Evolutionary conservation across 495 filamentous ascomycete genomes (phyloP).

Genomic region (Podospora pseudoanserina): DNA sequence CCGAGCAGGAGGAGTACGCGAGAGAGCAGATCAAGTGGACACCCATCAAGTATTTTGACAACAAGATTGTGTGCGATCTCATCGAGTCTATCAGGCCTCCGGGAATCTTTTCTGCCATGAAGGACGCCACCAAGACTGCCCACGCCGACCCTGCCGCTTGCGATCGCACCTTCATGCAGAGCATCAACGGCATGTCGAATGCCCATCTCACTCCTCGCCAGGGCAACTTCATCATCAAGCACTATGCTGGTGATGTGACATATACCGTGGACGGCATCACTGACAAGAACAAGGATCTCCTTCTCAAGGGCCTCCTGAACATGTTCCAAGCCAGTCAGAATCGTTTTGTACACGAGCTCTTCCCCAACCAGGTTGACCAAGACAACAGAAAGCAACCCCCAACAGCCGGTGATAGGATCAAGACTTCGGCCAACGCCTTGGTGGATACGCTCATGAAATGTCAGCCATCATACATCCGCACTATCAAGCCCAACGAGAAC

Average conservation of each 20-base stretch:
- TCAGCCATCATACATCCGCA: conserved; percentile 94
- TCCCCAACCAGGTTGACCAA: conserved; percentile 91
- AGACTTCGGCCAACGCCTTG: conserved; percentile 89
- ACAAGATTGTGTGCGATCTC: conserved; percentile 96
- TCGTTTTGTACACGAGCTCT: conserved; percentile 77
- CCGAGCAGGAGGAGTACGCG: conserved; percentile 97
- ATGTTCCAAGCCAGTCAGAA: conserved; percentile 82
- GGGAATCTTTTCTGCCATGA: conserved; percentile 92
- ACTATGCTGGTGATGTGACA: conserved; percentile 96
- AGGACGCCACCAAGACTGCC: conserved; percentile 95
- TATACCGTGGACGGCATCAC: conserved; percentile 97
- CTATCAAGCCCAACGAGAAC: conserved; percentile 99
- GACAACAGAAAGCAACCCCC: conserved; percentile 93
- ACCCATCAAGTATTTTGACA: conserved; percentile 99
- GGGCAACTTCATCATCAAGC: conserved; percentile 96
- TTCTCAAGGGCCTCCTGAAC: conserved; percentile 90
- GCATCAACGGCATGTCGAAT: conserved; percentile 84
- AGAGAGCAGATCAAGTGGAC: conserved; percentile 98
- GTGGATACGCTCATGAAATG: conserved; percentile 97
- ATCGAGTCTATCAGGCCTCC: conserved; percentile 91
- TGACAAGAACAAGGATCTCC: conserved; percentile 98
- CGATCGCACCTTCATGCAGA: conserved; percentile 91
- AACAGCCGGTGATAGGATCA: conserved; percentile 96
- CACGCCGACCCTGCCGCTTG: conserved; percentile 92
- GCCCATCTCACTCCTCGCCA: conserved; percentile 89